A percentile compares a stretch with the other conserved stretches of the same genome.
These are phyloP conservation scores for Picochlorum sp. DNA, from an alignment of 139 green algal genomes.

Conservation along the genomic window DNA sequence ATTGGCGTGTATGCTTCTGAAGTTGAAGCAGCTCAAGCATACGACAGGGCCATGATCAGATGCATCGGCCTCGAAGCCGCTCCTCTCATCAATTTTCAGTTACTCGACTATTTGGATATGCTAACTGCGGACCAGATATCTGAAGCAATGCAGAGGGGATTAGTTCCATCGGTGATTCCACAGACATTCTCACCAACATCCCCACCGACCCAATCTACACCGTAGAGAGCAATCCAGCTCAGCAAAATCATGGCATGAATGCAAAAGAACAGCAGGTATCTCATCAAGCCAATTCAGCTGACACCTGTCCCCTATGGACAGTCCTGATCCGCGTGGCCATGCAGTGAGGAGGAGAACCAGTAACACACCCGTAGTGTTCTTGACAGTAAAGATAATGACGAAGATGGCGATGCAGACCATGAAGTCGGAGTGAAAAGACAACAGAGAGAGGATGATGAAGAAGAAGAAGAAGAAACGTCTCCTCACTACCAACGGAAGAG, in stretches of 20 bases:
- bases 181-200: not conserved
- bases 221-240: not conserved
- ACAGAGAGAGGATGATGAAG: not conserved
- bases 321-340: not conserved
- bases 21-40: slow-evolving; percentile 10
- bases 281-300: too few species aligned
- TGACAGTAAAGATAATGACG: not conserved
- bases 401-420: not conserved
- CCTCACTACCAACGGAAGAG: too few species aligned
- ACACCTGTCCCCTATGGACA: too few species aligned
- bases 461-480: too few species aligned
- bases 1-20: slow-evolving; percentile 13
- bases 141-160: slow-evolving; percentile 1
- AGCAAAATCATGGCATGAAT: not conserved
- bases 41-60: slow-evolving; percentile 6
- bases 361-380: slow-evolving; percentile 4
- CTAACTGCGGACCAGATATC: not conserved
- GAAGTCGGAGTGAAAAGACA: not conserved
- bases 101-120: slow-evolving; percentile 18
- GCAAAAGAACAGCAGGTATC: too few species aligned
- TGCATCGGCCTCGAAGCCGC: slow-evolving; percentile 7
- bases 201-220: not conserved
- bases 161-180: slow-evolving; percentile 1
- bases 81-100: slow-evolving; percentile 7
- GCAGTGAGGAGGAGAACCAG: not conserved